Percentiles rank a stretch among this genome's conserved stretches.
These are phyloP conservation scores for Citrus glauca DNA, from an alignment of 345 rosid species.

Conservation along the genomic window DNA sequence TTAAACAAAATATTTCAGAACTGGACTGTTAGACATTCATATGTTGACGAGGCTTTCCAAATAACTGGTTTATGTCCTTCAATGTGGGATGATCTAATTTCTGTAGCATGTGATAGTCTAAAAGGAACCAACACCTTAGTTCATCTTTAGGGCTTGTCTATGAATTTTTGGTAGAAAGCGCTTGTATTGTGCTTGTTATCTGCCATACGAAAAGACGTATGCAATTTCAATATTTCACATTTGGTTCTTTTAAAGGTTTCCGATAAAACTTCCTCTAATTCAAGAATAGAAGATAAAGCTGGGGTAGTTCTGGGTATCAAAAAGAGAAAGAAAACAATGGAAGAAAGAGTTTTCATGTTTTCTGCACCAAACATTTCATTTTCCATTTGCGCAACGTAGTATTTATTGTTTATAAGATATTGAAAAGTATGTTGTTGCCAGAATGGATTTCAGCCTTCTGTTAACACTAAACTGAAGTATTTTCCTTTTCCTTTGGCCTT, in stretches of 20 bases:
- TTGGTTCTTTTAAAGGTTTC: not conserved
- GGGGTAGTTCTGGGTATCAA: not conserved
- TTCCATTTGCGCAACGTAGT: not conserved
- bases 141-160: not conserved
- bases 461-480: not conserved
- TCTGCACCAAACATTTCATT: not conserved
- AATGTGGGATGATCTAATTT: not conserved
- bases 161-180: not conserved
- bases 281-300: not conserved
- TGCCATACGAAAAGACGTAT: not conserved
- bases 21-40: not conserved
- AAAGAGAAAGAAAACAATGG: no score
- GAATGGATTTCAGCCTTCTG: not conserved
- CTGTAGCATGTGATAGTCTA: not conserved
- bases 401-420: not conserved
- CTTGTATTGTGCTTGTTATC: not conserved
- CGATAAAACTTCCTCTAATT: not conserved
- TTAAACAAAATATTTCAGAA: not conserved
- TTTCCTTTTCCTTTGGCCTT: slow-evolving; percentile 3
- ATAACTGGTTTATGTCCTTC: not conserved
- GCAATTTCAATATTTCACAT: not conserved
- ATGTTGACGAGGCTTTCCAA: not conserved
- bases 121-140: not conserved
- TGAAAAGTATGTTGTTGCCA: not conserved
- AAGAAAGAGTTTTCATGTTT: not conserved